Base-by-base conservation (phyloP, 257 asterid genomes). In the Schizonepeta tenuifolia region DNA sequence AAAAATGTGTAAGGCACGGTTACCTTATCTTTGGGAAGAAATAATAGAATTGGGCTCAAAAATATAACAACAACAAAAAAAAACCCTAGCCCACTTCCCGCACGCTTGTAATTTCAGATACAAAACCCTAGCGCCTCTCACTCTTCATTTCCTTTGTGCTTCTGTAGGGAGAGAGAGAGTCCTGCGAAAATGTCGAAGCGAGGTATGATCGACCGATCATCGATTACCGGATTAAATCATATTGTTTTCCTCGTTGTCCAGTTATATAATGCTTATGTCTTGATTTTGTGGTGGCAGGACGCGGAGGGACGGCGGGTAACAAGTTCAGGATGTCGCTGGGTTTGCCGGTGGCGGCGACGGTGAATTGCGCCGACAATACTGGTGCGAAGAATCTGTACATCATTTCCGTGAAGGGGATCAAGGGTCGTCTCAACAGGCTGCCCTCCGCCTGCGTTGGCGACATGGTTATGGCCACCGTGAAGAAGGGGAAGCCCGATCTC, bases 391-490 rank as follows among this genome's bases (percentile, higher is more conserved):
- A 88, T 20, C 87, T 88, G 1, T 85, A 88, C 83, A 88, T 86
- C 74, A 87, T 87, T 22, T 87, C 93, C 3, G 90, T 87, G 79
- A 87, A 87, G 83, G 90, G 93, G 28, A 85, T 85, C 77, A 83
- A 85, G 77, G 93, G 89, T 3, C 84, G 90, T 15, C 90, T 87
- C 18, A 87, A 87, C 65, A 82, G 90, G 85, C 77, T 87, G 59
- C 93, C 93, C 0, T 87, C 93, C 3, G 93, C 93, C 26, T 87
- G 93, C 33, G 90, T 87, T 5, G 90, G 93, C 3, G 93, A 87
- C 77, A 85, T 87, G 93, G 93, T 87, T 44, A 87, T 87, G 90
- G 93, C 93, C 47, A 87, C 90, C 66, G 90, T 87, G 9, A 87
- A 87, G 81, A 87, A 87, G 76, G 93, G 89, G n/a, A 87, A 87